These are phyloP conservation scores for Monosporascus cannonballus DNA, from an alignment of 2,329 filamentous ascomycete species.

Conservation along the genomic window DNA sequence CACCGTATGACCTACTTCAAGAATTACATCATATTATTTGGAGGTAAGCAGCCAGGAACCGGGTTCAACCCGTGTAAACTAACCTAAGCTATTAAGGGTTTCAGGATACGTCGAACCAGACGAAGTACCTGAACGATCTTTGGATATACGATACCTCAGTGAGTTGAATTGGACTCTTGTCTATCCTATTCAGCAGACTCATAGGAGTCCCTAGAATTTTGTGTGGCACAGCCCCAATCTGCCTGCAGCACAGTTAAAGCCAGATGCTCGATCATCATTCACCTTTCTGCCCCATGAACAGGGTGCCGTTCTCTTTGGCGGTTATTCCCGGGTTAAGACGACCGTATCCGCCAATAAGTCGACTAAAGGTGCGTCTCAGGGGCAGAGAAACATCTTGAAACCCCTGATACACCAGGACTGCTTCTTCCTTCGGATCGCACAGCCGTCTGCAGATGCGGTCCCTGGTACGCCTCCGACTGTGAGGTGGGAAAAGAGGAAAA, in stretches of 20 bases:
- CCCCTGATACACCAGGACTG: slow-evolving; percentile 92
- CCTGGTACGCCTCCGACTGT: slow-evolving; percentile 63
- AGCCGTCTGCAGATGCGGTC: slow-evolving; percentile 61
- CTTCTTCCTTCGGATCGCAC: slow-evolving; percentile 80
- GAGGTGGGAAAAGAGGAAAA: slow-evolving; percentile 90
- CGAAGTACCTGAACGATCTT: slow-evolving; percentile 86
- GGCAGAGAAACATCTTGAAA: slow-evolving; percentile 68
- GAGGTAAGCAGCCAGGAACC: slow-evolving; percentile 37
- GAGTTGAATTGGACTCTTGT: neutral
- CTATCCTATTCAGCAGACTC: slow-evolving; percentile 2
- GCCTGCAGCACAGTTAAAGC: slow-evolving; percentile 75
- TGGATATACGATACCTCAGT: slow-evolving; percentile 85
- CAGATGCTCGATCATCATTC: slow-evolving; percentile 86
- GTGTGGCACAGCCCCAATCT: slow-evolving; percentile 74
- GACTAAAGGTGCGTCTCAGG: slow-evolving; percentile 53
- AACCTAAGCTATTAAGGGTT: slow-evolving; percentile 47
- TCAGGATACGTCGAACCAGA: slow-evolving; percentile 92
- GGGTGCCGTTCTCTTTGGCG: slow-evolving; percentile 85
- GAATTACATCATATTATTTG: slow-evolving; percentile 92
- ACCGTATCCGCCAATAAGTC: slow-evolving; percentile 56
- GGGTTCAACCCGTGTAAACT: slow-evolving; percentile 1
- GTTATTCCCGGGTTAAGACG: slow-evolving; percentile 86
- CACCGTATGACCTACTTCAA: slow-evolving; percentile 97
- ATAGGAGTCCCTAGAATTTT: slow-evolving; percentile 52
- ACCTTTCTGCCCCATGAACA: slow-evolving; percentile 85